Evolutionary conservation across 1,284 basidiomycete species (phyloP).

Genomic region (Mrakiaceae sp.): DNA sequence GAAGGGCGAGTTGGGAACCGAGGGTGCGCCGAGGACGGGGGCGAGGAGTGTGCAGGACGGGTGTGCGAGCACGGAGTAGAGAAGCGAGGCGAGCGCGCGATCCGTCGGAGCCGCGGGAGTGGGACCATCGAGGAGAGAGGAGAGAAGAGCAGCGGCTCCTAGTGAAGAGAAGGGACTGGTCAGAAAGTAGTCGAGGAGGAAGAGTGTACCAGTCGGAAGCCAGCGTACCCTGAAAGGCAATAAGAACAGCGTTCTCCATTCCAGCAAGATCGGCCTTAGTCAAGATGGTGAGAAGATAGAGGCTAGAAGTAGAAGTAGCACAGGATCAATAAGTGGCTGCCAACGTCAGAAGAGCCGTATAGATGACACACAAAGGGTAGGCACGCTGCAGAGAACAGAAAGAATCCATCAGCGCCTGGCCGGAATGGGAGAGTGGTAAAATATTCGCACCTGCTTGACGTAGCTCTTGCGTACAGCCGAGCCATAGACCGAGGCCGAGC

Average conservation of each 20-base stretch:
- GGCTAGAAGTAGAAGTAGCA: background rate
- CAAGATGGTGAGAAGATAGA: conserved; percentile 13
- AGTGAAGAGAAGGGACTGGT: background rate
- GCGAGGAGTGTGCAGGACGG: background rate
- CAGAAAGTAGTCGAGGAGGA: background rate
- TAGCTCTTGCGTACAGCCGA: conserved; percentile 1
- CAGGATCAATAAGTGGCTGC: too few relatives aligned
- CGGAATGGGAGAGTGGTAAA: too few relatives aligned
- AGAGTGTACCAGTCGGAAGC: background rate
- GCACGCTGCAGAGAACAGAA: too few relatives aligned
- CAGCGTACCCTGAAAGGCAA: conserved; percentile 9
- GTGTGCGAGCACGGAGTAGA: background rate
- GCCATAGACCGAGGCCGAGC: conserved; percentile 21
- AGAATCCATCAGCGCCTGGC: too few relatives aligned
- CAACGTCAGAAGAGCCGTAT: too few relatives aligned
- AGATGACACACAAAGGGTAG: too few relatives aligned
- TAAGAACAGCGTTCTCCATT: conserved; percentile 7
- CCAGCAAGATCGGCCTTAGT: conserved; percentile 12
- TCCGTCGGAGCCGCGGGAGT: background rate
- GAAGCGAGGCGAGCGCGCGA: background rate
- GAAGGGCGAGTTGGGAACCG: background rate
- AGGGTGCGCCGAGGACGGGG: background rate
- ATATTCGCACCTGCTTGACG: conserved; percentile 1
- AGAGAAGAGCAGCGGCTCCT: background rate
- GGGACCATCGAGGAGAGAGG: background rate